Evolutionary conservation across 2,329 filamentous ascomycete genomes (phyloP), one percentile per base, ranked within the genome.

Genomic region (Pyrenophora tritici-repentis): DNA sequence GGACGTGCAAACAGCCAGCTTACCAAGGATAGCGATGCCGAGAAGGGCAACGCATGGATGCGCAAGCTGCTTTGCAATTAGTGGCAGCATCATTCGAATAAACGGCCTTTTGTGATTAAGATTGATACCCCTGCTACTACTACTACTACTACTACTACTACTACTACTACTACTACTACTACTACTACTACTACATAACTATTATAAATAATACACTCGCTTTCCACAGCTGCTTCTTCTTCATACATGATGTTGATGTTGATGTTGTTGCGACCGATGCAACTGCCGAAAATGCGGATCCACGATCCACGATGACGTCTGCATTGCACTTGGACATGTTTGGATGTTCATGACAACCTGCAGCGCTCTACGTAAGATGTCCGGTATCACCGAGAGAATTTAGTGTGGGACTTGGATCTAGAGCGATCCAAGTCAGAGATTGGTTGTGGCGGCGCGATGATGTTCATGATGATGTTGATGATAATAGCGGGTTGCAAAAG

Each of bases 1-100:
- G 58, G 56, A 41, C 56, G 55, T n/a, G 57, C 56, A 6, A 62
- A 57, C 12, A 62, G 59, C 45, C 57, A 57, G 41, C 38, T 50
- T 44, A 60, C 53, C 41, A 58, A 41, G 37, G 52, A 62, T 14
- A 34, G 16, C 17, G 61, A 56, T 17, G 39, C 56, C 14, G 55
- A 59, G 46, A 57, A 53, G 38, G 61, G 58, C 1, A 38, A 50
- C 31, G n/a, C 18, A 3, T 58, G 46, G 38, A 34, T 46, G 55
- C 49, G 32, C 7, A 55, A 37, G 47, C 17, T 59, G 6, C 35
- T 58, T 8, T 58, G 51, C 26, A 29, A 29, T 2, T 29, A 29
- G 26, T 13, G 12, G 26, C 10, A 12, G 7, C 7, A 29, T 4
- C 12, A 9, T 12, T 29, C 26, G 26, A 29, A 29, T 12, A 6